phyloP scores from a whole-genome alignment of 345 rosid species.

The Salix arbutifolia region DNA sequence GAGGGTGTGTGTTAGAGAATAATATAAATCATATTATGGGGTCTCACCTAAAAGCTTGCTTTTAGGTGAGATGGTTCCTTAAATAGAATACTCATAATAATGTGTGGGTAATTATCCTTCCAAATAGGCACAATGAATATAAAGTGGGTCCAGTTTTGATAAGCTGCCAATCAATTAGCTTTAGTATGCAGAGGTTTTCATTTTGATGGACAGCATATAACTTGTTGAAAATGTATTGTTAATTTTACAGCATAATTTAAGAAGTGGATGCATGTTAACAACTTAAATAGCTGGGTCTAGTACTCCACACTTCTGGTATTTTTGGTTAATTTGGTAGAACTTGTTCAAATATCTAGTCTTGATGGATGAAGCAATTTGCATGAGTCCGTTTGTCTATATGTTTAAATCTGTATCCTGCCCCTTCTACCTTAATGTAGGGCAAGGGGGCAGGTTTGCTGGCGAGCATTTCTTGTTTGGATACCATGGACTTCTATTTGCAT shows the following conservation, averaged over 20 bases:
- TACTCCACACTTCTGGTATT: neutral
- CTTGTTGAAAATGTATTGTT: neutral
- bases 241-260: neutral
- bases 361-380: neutral
- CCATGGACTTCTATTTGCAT: neutral
- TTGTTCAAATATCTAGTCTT: neutral
- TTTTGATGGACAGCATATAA: neutral
- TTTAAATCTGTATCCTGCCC: neutral
- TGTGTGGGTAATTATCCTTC: neutral
- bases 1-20: no score
- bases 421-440: neutral
- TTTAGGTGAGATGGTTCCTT: no score
- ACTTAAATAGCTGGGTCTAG: neutral
- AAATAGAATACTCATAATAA: neutral
- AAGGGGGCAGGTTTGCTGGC: neutral
- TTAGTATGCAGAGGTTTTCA: neutral
- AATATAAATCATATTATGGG: no score
- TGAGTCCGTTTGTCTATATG: neutral
- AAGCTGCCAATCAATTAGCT: neutral
- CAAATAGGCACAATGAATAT: neutral
- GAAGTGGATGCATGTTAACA: neutral
- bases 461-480: neutral
- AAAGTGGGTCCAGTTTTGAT: neutral
- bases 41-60: no score
- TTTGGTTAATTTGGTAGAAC: neutral